Evolutionary conservation across 345 rosid species (phyloP), one percentile per base, ranked within the genome.

Genomic region (Orychophragmus violaceus): DNA sequence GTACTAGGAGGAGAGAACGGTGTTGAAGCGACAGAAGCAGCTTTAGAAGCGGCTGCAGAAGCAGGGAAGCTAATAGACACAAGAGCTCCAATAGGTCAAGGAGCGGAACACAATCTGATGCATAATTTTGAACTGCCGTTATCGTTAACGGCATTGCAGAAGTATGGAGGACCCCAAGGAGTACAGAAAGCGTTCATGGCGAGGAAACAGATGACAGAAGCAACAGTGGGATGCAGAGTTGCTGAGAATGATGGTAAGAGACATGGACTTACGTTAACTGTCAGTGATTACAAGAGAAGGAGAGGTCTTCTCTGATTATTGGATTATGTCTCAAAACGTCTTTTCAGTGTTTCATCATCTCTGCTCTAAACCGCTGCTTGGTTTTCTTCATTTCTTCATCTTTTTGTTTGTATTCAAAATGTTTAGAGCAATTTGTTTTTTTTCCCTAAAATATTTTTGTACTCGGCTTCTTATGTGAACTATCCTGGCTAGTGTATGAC

Each of bases 21-120:
- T 59, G 62, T 62, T 17, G 66, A 29, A 62, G 78, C 66, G 7
- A 91, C 95, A 17, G 88, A 67, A 9, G 95, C 96, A 1, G 97
- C 98, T 6, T 65, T 91, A 70, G 82, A 89, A 70, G 96, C 96
- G n/a, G 97, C 97, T 70, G 99, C 97, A 53, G 97, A 79, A 14
- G 97, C 97, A 0, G 97, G 99, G 77, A 95, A 95, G 80, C 74
- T 95, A 66, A 87, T 89, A 27, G 97, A 91, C 77, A 95, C 99
- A 14, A 83, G 80, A 51, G 97, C 98, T 16, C 99, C 98, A 8
- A 83, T 95, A 3, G 91, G 90, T 74, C 82, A 65, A 56, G 99
- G 99, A 51, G 86, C 96, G 0, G 99, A 82, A 67, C 83, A 87
- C 54, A 79, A 89, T 72, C 23, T 66, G 59, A 80, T 95, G 42